Percentiles rank a stretch among this genome's conserved stretches.
Conservation (phyloP, 164 flowering plant genomes). For the Cinnamomum chago region DNA sequence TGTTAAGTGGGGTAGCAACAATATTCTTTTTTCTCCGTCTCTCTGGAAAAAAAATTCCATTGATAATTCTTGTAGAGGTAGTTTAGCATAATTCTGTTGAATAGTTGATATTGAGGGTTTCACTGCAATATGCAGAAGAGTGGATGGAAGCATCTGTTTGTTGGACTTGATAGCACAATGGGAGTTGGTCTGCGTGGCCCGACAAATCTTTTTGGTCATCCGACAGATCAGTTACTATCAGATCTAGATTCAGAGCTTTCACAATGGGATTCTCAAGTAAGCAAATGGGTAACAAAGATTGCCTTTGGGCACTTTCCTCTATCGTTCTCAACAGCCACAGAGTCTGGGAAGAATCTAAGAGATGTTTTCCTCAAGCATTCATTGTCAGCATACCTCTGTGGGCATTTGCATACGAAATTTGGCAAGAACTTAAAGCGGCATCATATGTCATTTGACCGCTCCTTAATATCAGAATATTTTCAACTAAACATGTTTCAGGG, state of each 20-base stretch:
- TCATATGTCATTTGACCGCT: slow-evolving; percentile 32
- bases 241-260: slow-evolving; percentile 69
- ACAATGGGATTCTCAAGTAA: slow-evolving; percentile 61
- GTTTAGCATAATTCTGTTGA: neutral
- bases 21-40: neutral
- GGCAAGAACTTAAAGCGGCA: slow-evolving; percentile 85
- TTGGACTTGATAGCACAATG: slow-evolving; percentile 84
- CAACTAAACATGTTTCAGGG: slow-evolving; percentile 54
- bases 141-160: slow-evolving; percentile 69
- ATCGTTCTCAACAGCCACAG: slow-evolving; percentile 71
- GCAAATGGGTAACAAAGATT: slow-evolving; percentile 57
- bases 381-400: slow-evolving; percentile 81
- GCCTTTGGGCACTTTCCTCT: slow-evolving; percentile 93
- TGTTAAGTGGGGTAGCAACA: neutral
- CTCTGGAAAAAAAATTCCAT: neutral
- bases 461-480: slow-evolving; percentile 28
- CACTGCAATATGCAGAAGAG: slow-evolving; percentile 45
- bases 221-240: slow-evolving; percentile 61
- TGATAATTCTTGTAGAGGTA: neutral
- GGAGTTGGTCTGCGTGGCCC: slow-evolving; percentile 79
- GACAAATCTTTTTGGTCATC: slow-evolving; percentile 94
- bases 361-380: slow-evolving; percentile 78
- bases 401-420: slow-evolving; percentile 81
- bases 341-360: slow-evolving; percentile 59
- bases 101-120: slow-evolving; percentile 1